Base-by-base conservation (phyloP, 345 rosid genomes). In the Melaleuca alternifolia region DNA sequence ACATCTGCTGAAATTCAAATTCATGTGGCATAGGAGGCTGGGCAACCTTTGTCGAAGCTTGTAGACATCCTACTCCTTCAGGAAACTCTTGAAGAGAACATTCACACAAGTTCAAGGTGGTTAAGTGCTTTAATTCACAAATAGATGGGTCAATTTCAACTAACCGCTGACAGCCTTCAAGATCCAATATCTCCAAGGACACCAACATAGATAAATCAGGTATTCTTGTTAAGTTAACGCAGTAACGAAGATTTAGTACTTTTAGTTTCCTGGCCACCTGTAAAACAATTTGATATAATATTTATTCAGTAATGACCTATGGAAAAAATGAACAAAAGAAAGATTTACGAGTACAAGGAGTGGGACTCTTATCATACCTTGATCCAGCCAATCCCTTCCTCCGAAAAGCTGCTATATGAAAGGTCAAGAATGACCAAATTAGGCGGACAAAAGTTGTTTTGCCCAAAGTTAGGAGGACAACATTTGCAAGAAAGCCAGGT, bases 181-280 rank as follows among this genome's bases (percentile, higher is more conserved):
- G 41, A 41, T 41, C 41, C 41, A 41, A 41, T 41, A 41, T 41
- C 41, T 41, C 41, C 41, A 41, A 41, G 41, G 41, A 41, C 41
- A 41, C 41, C 41, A 41, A 2, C 41, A 41, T 41, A 41, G 41
- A 41, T 41, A 41, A 41, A 41, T 41, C 41, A 41, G 41, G 41
- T 41, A 4, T 41, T 41, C 41, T 41, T 2, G 41, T 41, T 26
- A 57, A 57, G 65, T 2, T 3, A 4, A 1, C 5, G 11, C 33
- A 26, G 0, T 0, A 11, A 7, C 16, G 11, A 1, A 57, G 65
- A 57, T 57, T 30, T 26, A 57, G 33, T 5, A 57, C 33, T 57
- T 57, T 57, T 11, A 57, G 65, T 26, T 57, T 57, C 0, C 7
- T 57, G 0, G 65, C 33, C 16, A 1, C 33, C 15, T 57, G 3